A percentile compares a stretch with the other conserved stretches of the same genome.
Evolutionary conservation across 2,329 filamentous ascomycete genomes (phyloP).

Genomic region (Colletotrichum sp.): DNA sequence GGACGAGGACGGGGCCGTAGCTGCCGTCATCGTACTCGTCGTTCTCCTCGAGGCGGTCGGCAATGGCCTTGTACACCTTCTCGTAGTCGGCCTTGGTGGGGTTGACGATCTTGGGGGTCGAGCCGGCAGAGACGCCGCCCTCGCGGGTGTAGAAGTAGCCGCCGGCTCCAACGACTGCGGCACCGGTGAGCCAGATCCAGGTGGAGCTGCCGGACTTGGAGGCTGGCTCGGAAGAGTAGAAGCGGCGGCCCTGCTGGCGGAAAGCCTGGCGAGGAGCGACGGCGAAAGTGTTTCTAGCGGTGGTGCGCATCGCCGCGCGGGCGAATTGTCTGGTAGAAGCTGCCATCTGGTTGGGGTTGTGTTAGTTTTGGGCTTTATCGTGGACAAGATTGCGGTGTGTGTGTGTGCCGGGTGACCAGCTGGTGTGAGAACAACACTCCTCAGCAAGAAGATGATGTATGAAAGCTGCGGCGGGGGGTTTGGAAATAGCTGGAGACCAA

Average conservation of each 20-base stretch:
- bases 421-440: neutral
- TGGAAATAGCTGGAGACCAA: neutral
- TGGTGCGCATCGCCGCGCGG: constrained; percentile 64
- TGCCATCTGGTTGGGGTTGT: constrained; percentile 1
- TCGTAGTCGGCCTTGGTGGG: constrained; percentile 91
- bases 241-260: constrained; percentile 76
- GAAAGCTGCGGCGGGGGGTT: neutral
- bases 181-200: constrained; percentile 64
- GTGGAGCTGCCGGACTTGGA: constrained; percentile 52
- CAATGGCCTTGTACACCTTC: constrained; percentile 90
- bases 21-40: constrained; percentile 97
- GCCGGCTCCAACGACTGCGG: constrained; percentile 64
- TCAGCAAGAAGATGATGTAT: constrained; percentile 1
- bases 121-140: constrained; percentile 51
- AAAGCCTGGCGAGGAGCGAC: constrained; percentile 69
- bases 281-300: constrained; percentile 64
- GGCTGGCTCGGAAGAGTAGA: constrained; percentile 76
- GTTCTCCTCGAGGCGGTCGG: constrained; percentile 80
- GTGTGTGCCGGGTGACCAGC: neutral
- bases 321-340: constrained; percentile 48
- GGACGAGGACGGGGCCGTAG: constrained; percentile 89
- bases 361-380: neutral
- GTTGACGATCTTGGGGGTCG: constrained; percentile 58
- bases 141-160: constrained; percentile 71
- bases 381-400: neutral